These are phyloP conservation scores for Raddia distichophylla DNA, from an alignment of 176 grass and related monocot genomes.

Conservation along the genomic window DNA sequence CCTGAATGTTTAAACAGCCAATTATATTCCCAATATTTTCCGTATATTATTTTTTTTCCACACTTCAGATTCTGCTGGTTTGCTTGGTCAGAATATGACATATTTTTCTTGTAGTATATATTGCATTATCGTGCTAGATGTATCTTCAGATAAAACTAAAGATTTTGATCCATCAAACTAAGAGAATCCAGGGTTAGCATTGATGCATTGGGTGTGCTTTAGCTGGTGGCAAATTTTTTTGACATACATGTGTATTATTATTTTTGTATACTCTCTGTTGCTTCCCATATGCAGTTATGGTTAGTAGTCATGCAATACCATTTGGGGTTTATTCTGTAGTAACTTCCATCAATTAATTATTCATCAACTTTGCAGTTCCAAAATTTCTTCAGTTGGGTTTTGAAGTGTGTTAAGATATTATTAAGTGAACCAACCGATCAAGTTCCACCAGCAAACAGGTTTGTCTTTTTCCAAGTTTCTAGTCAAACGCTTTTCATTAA, in stretches of 20 bases:
- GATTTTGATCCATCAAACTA: background rate
- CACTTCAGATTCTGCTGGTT: background rate
- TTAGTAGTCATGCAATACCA: conserved; percentile 14
- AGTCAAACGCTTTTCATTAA: conserved; percentile 39
- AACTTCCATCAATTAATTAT: conserved; percentile 41
- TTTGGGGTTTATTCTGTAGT: conserved; percentile 44
- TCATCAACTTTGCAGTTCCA: conserved; percentile 70
- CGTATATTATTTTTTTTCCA: background rate
- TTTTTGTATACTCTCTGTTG: conserved; percentile 6
- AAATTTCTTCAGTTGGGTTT: conserved; percentile 98
- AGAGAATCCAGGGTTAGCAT: background rate
- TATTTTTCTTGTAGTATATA: background rate
- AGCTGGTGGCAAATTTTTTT: conserved; percentile 10
- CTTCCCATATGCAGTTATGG: conserved; percentile 20
- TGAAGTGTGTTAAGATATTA: conserved; percentile 85
- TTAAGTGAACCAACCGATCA: conserved; percentile 87
- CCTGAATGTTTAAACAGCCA: conserved; percentile 4
- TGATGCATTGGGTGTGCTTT: background rate
- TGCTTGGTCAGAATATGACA: background rate
- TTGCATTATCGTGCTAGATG: background rate
- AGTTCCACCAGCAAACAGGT: conserved; percentile 75
- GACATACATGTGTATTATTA: conserved; percentile 11
- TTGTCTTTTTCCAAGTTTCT: conserved; percentile 22
- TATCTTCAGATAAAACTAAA: conserved; percentile 11
- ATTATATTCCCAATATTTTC: background rate